Conservation (phyloP, 2,329 filamentous ascomycete genomes). For the Claviceps quebecensis region DNA sequence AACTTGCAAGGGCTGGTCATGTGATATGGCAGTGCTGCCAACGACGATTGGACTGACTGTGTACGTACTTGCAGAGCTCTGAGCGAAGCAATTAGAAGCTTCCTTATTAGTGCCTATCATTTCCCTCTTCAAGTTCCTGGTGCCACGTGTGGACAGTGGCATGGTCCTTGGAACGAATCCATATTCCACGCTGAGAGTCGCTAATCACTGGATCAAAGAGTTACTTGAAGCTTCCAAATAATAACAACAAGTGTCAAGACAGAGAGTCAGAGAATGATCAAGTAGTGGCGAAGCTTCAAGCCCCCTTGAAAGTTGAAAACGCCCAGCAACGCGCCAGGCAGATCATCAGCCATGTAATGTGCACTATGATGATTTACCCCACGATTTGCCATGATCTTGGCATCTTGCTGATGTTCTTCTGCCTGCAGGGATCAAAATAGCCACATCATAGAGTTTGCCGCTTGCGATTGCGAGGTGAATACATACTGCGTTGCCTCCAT, state of each 20-base stretch:
- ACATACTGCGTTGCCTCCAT: not conserved
- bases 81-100: no score
- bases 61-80: not conserved
- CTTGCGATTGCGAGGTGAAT: not conserved
- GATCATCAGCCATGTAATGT: not conserved
- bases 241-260: no score
- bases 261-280: no score
- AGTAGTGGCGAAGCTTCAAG: not conserved
- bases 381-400: not conserved
- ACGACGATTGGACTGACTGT: not conserved
- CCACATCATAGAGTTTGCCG: not conserved
- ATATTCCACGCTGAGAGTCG: not conserved
- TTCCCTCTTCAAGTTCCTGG: not conserved
- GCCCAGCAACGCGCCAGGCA: not conserved
- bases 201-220: not conserved
- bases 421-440: not conserved
- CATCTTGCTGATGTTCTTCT: not conserved
- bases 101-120: no score
- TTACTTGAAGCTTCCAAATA: no score
- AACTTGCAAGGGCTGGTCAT: not conserved
- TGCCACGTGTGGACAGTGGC: not conserved
- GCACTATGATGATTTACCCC: not conserved
- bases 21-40: not conserved
- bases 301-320: not conserved
- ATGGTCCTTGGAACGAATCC: not conserved